These are phyloP conservation scores for Pestalotiopsis sp. DNA, from an alignment of 2,329 filamentous ascomycete species.

Conservation along the genomic window DNA sequence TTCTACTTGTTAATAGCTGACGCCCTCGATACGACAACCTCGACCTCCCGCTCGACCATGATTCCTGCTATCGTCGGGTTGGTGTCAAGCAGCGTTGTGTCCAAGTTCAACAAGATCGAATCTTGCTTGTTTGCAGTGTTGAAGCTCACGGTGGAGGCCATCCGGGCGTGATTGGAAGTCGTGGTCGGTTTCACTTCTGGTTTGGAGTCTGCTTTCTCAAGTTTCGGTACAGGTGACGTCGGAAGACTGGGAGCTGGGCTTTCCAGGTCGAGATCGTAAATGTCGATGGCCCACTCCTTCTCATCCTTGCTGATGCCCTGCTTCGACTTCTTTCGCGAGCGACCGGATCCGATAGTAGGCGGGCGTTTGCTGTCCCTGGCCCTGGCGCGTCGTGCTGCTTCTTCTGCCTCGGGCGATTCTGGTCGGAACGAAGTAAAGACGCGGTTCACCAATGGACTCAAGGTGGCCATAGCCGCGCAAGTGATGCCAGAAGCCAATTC, in stretches of 20 bases:
- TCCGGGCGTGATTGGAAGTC: no score
- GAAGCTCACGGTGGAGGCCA: neutral
- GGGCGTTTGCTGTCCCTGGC: neutral
- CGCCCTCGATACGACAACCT: neutral
- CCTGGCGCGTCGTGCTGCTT: no score
- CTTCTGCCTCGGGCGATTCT: neutral
- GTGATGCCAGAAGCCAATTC: slow-evolving; percentile 18
- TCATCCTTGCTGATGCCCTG: neutral
- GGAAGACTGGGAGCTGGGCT: neutral
- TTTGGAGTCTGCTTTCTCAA: neutral
- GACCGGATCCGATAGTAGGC: slow-evolving; percentile 1
- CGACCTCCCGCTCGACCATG: neutral
- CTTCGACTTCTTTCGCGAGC: neutral
- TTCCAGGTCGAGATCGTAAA: neutral
- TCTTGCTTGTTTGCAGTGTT: neutral
- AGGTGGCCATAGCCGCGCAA: slow-evolving; percentile 16
- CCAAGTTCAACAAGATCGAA: neutral
- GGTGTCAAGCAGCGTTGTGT: neutral
- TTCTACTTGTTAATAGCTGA: neutral
- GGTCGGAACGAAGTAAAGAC: slow-evolving; percentile 7
- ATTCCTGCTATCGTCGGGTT: neutral
- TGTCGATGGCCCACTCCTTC: neutral
- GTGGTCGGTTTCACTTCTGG: neutral
- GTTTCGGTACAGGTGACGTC: neutral
- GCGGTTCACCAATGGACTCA: slow-evolving; percentile 15